Base-by-base conservation (phyloP, 2,329 filamentous ascomycete species). In the Aspergillus terreus region DNA sequence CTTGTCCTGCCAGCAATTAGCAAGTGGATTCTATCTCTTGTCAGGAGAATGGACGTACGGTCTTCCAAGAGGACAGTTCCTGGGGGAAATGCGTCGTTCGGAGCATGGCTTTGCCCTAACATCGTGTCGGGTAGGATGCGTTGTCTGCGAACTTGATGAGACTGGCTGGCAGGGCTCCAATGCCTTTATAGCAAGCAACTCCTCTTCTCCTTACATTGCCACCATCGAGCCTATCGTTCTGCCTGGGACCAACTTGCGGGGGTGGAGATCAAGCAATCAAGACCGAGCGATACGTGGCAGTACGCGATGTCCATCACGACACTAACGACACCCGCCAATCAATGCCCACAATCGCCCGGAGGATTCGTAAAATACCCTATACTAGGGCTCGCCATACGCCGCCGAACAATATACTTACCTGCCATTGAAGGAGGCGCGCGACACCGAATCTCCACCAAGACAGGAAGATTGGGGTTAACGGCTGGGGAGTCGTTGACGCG, bases 61-160 rank as follows among this genome's bases (percentile, higher is more conserved):
- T 62, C 57, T 50, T 63, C 60, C 6, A 63, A 36, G 4, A 50
- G 38, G 42, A 44, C 11, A 27, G 47, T 50, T 23, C 51, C 32
- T 27, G 46, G 40, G 40, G 49, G 46, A 32, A 47, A 47, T n/a
- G 9, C 10, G 9, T 21, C n/a, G 4, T 32, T 2, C 5, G 23
- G 19, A 38, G 35, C 36, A 19, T n/a, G 36, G 10, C 14, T 32
- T 19, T 42, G 40, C 17, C 17, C 14, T 4, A 12, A 21, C 46
- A 47, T 47, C 9, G 14, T 33, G 9, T 10, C 6, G 6, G n/a
- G 3, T 11, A 17, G 21, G 14, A 38, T 12, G 19, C 4, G 17
- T 19, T 14, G 17, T 12, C 25, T 25, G 14, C 10, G 7, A 3
- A 35, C 4, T 19, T 2, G 27, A 30, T 30, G 10, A 2, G 11